phyloP scores from a whole-genome alignment of 2,329 filamentous ascomycete species.

The Colletotrichum tropicicola region DNA sequence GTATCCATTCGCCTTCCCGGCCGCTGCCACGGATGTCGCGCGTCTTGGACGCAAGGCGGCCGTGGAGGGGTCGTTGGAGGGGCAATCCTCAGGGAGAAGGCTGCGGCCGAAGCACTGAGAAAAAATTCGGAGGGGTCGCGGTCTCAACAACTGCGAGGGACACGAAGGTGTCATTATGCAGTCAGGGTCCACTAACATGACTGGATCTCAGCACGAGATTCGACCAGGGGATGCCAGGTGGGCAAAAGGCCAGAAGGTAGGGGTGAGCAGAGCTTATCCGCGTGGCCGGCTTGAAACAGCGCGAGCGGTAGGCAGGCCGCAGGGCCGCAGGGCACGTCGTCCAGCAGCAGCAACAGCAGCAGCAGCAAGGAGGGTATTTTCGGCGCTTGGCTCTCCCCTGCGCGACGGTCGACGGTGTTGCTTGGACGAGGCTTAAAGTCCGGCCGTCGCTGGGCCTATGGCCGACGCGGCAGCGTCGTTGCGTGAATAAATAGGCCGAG shows the following conservation, averaged over 20 bases:
- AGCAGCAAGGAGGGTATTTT: slow-evolving; percentile 16
- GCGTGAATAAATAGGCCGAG: slow-evolving; percentile 25
- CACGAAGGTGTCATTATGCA: slow-evolving; percentile 24
- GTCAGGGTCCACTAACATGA: slow-evolving; percentile 28
- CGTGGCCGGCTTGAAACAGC: slow-evolving; percentile 28
- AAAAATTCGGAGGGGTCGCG: neutral
- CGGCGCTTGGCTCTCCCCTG: slow-evolving; percentile 19
- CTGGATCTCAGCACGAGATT: slow-evolving; percentile 16
- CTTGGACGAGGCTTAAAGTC: slow-evolving; percentile 23
- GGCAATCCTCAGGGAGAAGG: slow-evolving; percentile 17
- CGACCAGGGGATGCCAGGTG: slow-evolving; percentile 19
- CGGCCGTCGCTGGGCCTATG: slow-evolving; percentile 3
- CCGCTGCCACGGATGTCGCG: slow-evolving; percentile 13
- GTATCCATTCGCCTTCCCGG: neutral
- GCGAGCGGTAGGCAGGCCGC: slow-evolving; percentile 15
- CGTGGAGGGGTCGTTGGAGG: slow-evolving; percentile 23
- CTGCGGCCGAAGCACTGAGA: slow-evolving; percentile 9
- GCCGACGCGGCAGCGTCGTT: slow-evolving; percentile 20
- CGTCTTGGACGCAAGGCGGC: slow-evolving; percentile 13
- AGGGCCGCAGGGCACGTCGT: too few relatives aligned
- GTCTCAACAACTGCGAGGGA: slow-evolving; percentile 3
- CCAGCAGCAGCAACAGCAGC: neutral
- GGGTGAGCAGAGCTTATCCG: slow-evolving; percentile 25
- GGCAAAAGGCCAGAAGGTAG: neutral
- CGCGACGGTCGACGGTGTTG: neutral